Conservation (phyloP, 305 asterid genomes). For the Fraxinus nigra region DNA sequence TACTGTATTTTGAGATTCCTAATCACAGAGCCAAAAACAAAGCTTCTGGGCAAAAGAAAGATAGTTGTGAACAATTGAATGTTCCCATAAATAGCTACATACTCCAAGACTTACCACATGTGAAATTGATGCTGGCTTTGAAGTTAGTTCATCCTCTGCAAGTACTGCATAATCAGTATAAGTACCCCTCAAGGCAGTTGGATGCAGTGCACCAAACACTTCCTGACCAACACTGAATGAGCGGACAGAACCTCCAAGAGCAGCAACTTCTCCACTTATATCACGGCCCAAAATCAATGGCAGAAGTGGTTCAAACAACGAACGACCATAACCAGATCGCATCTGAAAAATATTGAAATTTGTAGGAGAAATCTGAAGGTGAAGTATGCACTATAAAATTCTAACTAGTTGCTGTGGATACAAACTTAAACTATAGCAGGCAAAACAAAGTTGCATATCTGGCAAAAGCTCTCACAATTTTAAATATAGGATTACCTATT, state of each 20-base stretch:
- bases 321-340: constrained; percentile 95
- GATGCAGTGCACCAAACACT: constrained; percentile 97
- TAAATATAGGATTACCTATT: background rate
- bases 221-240: constrained; percentile 75
- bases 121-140: constrained; percentile 71
- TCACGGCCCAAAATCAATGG: constrained; percentile 96
- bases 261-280: constrained; percentile 92
- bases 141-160: constrained; percentile 70
- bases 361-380: background rate
- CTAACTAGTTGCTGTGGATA: background rate
- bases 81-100: background rate
- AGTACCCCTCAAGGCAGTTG: constrained; percentile 97
- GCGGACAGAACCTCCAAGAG: constrained; percentile 67
- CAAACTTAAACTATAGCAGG: background rate
- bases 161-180: constrained; percentile 84
- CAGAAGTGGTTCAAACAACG: constrained; percentile 73
- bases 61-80: background rate
- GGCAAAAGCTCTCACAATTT: background rate
- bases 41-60: background rate
- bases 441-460: background rate
- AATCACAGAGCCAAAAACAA: background rate
- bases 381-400: background rate
- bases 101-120: constrained; percentile 65
- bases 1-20: background rate
- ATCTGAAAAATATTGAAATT: constrained; percentile 48